Conservation (phyloP, 2,329 filamentous ascomycete genomes). For the Pseudogymnoascus sp. region DNA sequence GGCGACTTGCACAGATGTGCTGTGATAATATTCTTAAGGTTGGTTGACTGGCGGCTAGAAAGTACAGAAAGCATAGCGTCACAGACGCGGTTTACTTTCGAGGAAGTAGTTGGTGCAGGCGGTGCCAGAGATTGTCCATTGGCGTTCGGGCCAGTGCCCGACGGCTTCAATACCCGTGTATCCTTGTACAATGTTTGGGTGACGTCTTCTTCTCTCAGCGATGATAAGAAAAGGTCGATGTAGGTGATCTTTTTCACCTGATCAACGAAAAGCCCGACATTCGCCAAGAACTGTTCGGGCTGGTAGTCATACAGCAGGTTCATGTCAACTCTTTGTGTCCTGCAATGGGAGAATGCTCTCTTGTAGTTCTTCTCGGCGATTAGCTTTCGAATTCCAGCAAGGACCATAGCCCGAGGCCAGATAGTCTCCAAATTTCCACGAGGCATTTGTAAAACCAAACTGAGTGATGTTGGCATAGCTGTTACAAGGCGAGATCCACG, state of each 20-base stretch:
- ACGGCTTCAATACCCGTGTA: conserved; percentile 49
- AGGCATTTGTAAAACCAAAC: conserved; percentile 86
- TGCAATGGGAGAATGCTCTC: conserved; percentile 77
- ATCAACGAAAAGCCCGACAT: conserved; percentile 69
- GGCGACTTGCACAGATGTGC: conserved; percentile 90
- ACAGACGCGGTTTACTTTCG: conserved; percentile 83
- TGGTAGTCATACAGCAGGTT: conserved; percentile 93
- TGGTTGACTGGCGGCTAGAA: conserved; percentile 51
- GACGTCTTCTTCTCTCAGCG: conserved; percentile 83
- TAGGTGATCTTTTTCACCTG: conserved; percentile 76
- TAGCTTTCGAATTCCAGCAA: conserved; percentile 77
- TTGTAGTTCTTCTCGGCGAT: conserved; percentile 77
- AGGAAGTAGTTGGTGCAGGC: conserved; percentile 21
- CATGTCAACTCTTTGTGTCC: conserved; percentile 93
- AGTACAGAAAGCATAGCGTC: conserved; percentile 72
- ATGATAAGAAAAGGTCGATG: conserved; percentile 86
- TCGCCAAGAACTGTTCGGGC: conserved; percentile 75
- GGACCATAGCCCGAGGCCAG: conserved; percentile 82
- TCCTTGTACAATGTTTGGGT: conserved; percentile 90
- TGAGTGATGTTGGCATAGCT: conserved; percentile 81
- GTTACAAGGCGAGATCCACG: conserved; percentile 80
- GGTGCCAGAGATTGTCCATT: conserved; percentile 26
- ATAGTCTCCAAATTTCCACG: conserved; percentile 94
- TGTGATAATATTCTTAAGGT: conserved; percentile 86
- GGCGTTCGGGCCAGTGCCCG: conserved; percentile 13